A percentile compares a stretch with the other conserved stretches of the same genome.
phyloP scores from a whole-genome alignment of 805 yeast genomes.

The Candida nemodendra region DNA sequence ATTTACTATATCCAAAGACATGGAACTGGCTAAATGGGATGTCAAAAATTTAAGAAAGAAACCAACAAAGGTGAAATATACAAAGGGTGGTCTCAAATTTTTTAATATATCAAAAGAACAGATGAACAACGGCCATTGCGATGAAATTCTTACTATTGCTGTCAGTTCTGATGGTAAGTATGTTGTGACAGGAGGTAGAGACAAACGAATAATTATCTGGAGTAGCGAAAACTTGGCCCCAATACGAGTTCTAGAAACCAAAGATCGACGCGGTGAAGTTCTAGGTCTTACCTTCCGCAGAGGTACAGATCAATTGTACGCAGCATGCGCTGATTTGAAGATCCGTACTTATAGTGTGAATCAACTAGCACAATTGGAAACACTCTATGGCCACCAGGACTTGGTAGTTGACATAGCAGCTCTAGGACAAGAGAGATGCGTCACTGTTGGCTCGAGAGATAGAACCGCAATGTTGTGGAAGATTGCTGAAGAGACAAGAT shows the following conservation, averaged over 20 bases:
- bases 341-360: slow-evolving; percentile 83
- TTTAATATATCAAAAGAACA: slow-evolving; percentile 46
- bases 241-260: slow-evolving; percentile 73
- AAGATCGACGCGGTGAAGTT: slow-evolving; percentile 68
- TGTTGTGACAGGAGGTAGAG: slow-evolving; percentile 90
- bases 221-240: slow-evolving; percentile 75
- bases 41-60: slow-evolving; percentile 50
- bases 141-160: slow-evolving; percentile 73
- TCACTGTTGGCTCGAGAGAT: slow-evolving; percentile 93
- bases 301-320: slow-evolving; percentile 80
- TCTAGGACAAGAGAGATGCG: slow-evolving; percentile 83
- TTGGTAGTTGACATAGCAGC: slow-evolving; percentile 79
- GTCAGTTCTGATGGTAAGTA: slow-evolving; percentile 84
- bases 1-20: slow-evolving; percentile 80
- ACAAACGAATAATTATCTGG: slow-evolving; percentile 81
- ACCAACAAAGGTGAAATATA: slow-evolving; percentile 64
- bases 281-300: slow-evolving; percentile 75
- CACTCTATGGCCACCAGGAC: slow-evolving; percentile 94
- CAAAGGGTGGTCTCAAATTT: slow-evolving; percentile 58
- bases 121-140: slow-evolving; percentile 69
- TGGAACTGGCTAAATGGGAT: slow-evolving; percentile 79
- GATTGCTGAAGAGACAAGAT: slow-evolving; percentile 89
- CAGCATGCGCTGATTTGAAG: slow-evolving; percentile 88
- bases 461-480: slow-evolving; percentile 96
- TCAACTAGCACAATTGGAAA: slow-evolving; percentile 86